Base-by-base conservation (phyloP, 768 basidiomycete genomes). In the Leucogyrophana mollusca region DNA sequence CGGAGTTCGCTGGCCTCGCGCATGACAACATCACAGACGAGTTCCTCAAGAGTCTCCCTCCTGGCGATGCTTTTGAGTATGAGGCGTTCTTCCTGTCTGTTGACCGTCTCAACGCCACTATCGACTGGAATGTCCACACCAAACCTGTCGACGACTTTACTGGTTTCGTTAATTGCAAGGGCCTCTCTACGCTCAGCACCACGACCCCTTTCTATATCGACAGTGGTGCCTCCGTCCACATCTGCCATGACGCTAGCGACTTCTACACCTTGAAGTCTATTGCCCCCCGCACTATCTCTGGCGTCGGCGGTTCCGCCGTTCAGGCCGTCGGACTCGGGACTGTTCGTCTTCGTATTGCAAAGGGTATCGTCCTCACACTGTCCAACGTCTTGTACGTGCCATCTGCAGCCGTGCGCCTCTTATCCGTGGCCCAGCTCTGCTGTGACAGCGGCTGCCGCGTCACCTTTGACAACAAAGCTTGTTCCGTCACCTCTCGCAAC, bases 401-500 rank as follows among this genome's bases (percentile, higher is more conserved):
- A 23, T 46, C 48, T 4, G 52, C 58, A 1, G 51, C 56, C 9
- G 54, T 65, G 4, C 37, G 40, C 13, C 57, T 63, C 3, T 46
- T 66, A 3, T 67, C 60, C 4, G 49, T 66, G 3, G 46, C 52
- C 8, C 3, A 46, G 2, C 42, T 68, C 1, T 49, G 59, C 9
- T 35, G 24, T 1, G 41, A 52, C 5, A 39, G 48, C 4, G 40
- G 47, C 2, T 47, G 43, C 11, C 16, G 38, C 0, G 30, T 52
- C 4, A 42, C 54, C 22, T 66, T 68, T 22, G 56, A 61, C 37
- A 33, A 40, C 3, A n/a, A 32, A 39, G 9, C 18, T 3, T 52
- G 47, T 9, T 52, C 39, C 43, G 41, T 53, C n/a, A 45, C 43
- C 2, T 13, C 47, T 3, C 1, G 3, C 1, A 39, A 21, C n/a